Percentiles rank a stretch among this genome's conserved stretches.
These are phyloP conservation scores for Zygoascus tannicola DNA, from an alignment of 805 yeast genomes.

Conservation along the genomic window DNA sequence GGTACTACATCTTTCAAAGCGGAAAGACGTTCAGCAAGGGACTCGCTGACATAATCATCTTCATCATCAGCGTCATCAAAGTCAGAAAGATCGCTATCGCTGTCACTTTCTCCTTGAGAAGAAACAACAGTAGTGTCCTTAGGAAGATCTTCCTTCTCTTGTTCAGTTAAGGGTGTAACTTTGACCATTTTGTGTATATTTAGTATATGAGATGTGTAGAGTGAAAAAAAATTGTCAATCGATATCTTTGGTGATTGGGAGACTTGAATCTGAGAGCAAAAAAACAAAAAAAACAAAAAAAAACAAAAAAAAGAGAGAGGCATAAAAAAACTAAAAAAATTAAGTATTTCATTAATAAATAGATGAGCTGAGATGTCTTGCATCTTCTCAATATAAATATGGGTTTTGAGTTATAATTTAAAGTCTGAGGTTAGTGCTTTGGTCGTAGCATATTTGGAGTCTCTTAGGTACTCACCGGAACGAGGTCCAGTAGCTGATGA, in stretches of 20 bases:
- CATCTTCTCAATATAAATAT: too few species aligned
- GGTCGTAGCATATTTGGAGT: not conserved
- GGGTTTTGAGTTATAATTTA: too few species aligned
- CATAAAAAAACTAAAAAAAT: too few species aligned
- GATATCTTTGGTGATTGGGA: too few species aligned
- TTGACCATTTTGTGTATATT: slow-evolving; percentile 47
- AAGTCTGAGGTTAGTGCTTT: not conserved
- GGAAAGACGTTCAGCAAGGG: slow-evolving; percentile 73
- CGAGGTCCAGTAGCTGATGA: too few species aligned
- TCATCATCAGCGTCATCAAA: slow-evolving; percentile 48
- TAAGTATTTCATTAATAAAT: too few species aligned
- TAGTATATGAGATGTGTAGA: not conserved
- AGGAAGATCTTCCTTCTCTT: slow-evolving; percentile 27
- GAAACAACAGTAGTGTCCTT: slow-evolving; percentile 22
- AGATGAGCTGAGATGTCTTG: too few species aligned
- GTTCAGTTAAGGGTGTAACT: slow-evolving; percentile 51
- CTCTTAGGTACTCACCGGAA: slow-evolving; percentile 2
- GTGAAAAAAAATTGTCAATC: too few species aligned
- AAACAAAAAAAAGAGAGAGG: not conserved
- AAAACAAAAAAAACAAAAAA: not conserved
- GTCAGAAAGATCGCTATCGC: slow-evolving; percentile 43
- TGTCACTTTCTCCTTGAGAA: slow-evolving; percentile 40
- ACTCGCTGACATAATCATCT: slow-evolving; percentile 70
- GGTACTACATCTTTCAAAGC: slow-evolving; percentile 91
- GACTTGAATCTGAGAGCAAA: not conserved